A percentile compares a stretch with the other conserved stretches of the same genome.
Evolutionary conservation across 805 yeast genomes (phyloP).

Genomic region (Candida sphagnicola): DNA sequence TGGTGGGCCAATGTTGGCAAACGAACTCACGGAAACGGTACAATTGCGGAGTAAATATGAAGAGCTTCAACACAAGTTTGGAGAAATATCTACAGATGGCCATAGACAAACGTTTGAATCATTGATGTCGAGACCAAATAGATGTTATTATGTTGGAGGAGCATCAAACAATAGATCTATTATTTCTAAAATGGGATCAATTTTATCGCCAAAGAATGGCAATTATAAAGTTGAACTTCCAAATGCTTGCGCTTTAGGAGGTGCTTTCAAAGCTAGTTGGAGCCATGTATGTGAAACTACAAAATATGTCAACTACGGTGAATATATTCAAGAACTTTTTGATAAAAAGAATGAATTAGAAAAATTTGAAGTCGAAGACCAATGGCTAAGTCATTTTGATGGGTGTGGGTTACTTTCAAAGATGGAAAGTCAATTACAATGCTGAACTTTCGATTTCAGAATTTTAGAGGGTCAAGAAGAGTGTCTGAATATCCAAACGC

Average conservation of each 20-base stretch:
- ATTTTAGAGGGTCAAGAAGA: too few species aligned
- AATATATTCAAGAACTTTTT: conserved; percentile 34
- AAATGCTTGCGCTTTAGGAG: conserved; percentile 91
- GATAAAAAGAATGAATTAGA: conserved; percentile 49
- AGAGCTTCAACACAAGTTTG: conserved; percentile 28
- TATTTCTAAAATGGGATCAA: conserved; percentile 62
- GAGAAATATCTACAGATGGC: conserved; percentile 48
- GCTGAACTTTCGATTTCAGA: too few species aligned
- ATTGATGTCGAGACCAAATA: conserved; percentile 55
- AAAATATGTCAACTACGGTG: conserved; percentile 42
- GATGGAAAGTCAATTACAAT: conserved; percentile 31
- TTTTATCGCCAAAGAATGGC: conserved; percentile 64
- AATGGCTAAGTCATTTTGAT: conserved; percentile 48
- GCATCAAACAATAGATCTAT: conserved; percentile 71
- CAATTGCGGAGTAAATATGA: conserved; percentile 19
- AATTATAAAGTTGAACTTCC: conserved; percentile 71
- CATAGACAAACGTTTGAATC: conserved; percentile 41
- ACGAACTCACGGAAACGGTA: neutral
- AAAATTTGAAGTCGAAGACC: conserved; percentile 30
- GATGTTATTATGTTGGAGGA: conserved; percentile 83
- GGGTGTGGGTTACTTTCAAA: conserved; percentile 50
- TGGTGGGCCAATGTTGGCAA: conserved; percentile 69
- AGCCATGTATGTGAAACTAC: conserved; percentile 37
- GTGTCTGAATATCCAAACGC: too few species aligned
- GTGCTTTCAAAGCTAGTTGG: conserved; percentile 85